phyloP scores from a whole-genome alignment of 2,329 filamentous ascomycete species.

The Sordariomycetes sp. region DNA sequence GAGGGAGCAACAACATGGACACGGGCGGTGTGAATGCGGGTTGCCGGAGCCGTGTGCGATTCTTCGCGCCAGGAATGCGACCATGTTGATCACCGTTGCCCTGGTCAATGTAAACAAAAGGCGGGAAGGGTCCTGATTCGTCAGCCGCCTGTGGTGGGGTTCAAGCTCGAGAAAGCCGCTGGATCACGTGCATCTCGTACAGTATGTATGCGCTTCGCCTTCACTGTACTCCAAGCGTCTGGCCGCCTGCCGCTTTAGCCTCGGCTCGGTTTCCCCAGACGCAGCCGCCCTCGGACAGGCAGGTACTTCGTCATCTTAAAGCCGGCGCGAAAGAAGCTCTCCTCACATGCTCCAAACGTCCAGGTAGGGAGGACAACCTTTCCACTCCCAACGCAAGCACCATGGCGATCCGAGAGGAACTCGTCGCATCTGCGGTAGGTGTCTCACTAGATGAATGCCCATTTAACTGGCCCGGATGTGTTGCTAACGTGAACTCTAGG shows the following conservation, averaged over 20 bases:
- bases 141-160: neutral
- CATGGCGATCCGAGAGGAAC: conserved; percentile 89
- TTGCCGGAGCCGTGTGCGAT: neutral
- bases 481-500: conserved; percentile 15
- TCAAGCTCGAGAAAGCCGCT: neutral
- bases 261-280: neutral
- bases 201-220: neutral
- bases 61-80: neutral
- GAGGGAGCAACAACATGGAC: too few species aligned
- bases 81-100: neutral
- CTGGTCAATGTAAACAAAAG: neutral
- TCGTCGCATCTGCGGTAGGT: conserved; percentile 70
- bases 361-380: neutral
- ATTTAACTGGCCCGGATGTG: neutral
- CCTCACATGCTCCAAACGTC: neutral
- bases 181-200: neutral
- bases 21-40: neutral
- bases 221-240: neutral
- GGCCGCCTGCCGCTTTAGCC: neutral
- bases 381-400: neutral
- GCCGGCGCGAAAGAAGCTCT: neutral
- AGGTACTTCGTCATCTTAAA: neutral
- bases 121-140: neutral
- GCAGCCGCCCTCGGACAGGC: neutral
- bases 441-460: neutral